phyloP scores from a whole-genome alignment of 2,329 filamentous ascomycete species.

The Aspergillus felis region DNA sequence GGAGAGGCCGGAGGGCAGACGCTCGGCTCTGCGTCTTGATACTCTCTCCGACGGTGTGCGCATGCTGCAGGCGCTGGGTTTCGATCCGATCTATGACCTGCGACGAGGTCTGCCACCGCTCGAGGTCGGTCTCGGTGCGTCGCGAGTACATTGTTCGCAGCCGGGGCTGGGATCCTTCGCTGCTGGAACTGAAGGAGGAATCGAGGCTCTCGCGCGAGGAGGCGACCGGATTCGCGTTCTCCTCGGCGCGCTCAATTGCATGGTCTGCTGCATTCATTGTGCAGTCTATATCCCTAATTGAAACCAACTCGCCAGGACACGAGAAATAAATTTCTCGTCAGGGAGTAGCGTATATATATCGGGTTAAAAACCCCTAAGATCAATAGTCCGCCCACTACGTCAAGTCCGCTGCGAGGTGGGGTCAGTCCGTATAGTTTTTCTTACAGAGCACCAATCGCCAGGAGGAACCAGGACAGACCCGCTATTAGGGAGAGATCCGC shows the following conservation, averaged over 20 bases:
- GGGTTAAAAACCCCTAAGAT: background rate
- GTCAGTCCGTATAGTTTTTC: background rate
- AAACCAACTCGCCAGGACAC: no score
- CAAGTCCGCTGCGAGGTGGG: background rate
- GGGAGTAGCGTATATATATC: background rate
- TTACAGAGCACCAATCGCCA: no score
- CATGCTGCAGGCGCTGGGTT: conserved; percentile 36
- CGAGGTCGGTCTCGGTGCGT: conserved; percentile 28
- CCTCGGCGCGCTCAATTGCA: background rate
- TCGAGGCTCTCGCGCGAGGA: background rate
- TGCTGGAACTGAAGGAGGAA: background rate
- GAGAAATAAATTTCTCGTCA: background rate
- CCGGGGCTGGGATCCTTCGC: conserved; percentile 7
- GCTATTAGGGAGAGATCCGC: background rate
- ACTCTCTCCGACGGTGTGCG: conserved; percentile 31
- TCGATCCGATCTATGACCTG: conserved; percentile 28
- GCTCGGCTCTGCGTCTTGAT: conserved; percentile 16
- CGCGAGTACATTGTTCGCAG: conserved; percentile 27
- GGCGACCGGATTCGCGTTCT: background rate
- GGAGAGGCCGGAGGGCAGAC: conserved; percentile 19
- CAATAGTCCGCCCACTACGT: background rate
- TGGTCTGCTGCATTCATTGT: background rate
- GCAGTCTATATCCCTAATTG: no score
- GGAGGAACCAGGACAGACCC: background rate
- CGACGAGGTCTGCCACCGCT: conserved; percentile 24